Base-by-base conservation (phyloP, 768 basidiomycete genomes). In the Lyophyllum shimeji region DNA sequence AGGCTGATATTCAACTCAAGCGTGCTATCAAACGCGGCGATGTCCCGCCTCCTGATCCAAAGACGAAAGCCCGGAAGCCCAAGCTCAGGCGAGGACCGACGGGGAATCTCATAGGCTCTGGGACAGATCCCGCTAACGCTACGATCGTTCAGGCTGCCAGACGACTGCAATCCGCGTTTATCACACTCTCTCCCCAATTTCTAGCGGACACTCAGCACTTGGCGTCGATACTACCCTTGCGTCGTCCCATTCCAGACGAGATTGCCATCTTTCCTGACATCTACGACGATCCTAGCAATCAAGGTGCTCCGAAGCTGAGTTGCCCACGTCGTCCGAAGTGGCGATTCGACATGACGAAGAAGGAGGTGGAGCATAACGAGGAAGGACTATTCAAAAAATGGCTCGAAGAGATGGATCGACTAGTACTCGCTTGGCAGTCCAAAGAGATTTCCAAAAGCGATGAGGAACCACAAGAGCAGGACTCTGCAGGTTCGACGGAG, bases 281-380 rank as follows among this genome's bases (percentile, higher is more conserved):
- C 37, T 52, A 59, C 49, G 52, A 55, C 40, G 44, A 67, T 58
- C 15, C 63, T 58, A 52, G 56, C 37, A 43, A 67, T 59, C 21
- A 63, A 58, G 39, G 54, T 48, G 39, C 54, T 23, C 62, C 60
- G 1, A 46, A 48, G 7, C 68, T 82, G 60, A 67, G 69, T 34
- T 82, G 81, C 63, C 92, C 92, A 17, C 82, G 73, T 59, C 69
- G 95, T 55, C 95, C 95, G 2, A 93, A 88, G 68, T 97, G 95
- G 91, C 76, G 82, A 18, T 92, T 84, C 67, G 87, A 90, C 21
- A 89, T 90, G 86, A 80, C 85, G 39, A 98, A 96, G 76, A 83
- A 81, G 21, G 90, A 95, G 71, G 87, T 98, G 15, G 94, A 98
- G 65, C 78, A 76, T 51, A 97, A 96, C 66, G 95, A 98, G 71